A percentile compares a stretch with the other conserved stretches of the same genome.
phyloP scores from a whole-genome alignment of 495 filamentous ascomycete genomes.

The Penicillium robsamsonii region DNA sequence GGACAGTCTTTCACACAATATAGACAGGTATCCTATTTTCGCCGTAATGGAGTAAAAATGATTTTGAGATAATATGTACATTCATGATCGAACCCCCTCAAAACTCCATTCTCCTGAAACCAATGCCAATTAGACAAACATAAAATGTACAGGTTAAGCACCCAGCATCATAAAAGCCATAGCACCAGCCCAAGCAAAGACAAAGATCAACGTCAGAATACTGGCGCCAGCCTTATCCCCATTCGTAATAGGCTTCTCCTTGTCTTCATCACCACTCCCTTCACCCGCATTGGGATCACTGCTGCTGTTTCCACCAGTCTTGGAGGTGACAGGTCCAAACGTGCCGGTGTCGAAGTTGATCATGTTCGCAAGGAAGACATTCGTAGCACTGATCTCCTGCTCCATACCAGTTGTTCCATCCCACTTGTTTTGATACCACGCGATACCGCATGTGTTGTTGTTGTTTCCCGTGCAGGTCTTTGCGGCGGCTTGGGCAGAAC shows the following conservation, averaged over 20 bases:
- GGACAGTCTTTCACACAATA: too few relatives aligned
- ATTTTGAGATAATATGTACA: not conserved
- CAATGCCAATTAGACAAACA: not conserved
- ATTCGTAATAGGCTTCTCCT: slow-evolving; percentile 42
- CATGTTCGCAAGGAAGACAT: slow-evolving; percentile 44
- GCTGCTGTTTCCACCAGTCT: slow-evolving; percentile 22
- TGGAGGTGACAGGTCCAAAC: slow-evolving; percentile 21
- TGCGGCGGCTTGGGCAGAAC: slow-evolving; percentile 66
- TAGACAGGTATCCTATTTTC: not conserved
- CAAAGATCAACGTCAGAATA: slow-evolving; percentile 58
- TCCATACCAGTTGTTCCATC: slow-evolving; percentile 61
- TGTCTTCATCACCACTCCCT: slow-evolving; percentile 3
- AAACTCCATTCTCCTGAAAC: slow-evolving; percentile 3
- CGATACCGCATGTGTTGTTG: slow-evolving; percentile 67
- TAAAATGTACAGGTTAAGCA: not conserved
- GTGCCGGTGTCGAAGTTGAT: slow-evolving; percentile 22
- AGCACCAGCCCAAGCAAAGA: slow-evolving; percentile 30
- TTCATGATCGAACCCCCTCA: not conserved
- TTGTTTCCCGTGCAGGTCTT: slow-evolving; percentile 59
- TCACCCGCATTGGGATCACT: slow-evolving; percentile 35
- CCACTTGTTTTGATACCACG: slow-evolving; percentile 62
- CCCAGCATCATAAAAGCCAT: slow-evolving; percentile 22
- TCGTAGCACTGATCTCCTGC: slow-evolving; percentile 50
- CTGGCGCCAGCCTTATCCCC: slow-evolving; percentile 61
- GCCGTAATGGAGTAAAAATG: not conserved